Conservation (phyloP, 139 green algal species). For the Chlorella sorokiniana region DNA sequence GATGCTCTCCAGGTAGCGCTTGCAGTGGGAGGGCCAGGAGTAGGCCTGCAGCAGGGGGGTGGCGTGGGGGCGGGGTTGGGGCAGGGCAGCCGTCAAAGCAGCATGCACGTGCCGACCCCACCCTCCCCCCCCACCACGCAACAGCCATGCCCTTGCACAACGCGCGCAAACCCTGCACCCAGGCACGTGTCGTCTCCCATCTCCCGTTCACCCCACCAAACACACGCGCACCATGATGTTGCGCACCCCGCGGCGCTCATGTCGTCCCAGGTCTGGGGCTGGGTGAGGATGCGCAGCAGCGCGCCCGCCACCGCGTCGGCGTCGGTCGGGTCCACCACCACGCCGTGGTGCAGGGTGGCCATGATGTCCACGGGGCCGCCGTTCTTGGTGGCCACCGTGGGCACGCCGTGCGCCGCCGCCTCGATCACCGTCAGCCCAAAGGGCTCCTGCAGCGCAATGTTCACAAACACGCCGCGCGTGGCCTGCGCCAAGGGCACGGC, state of each 20-base stretch:
- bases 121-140: too few relatives aligned
- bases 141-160: too few relatives aligned
- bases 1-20: constrained; percentile 72
- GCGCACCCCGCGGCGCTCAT: constrained; percentile 62
- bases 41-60: constrained; percentile 61
- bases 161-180: too few relatives aligned
- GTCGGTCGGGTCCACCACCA: constrained; percentile 90
- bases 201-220: too few relatives aligned
- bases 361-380: constrained; percentile 77
- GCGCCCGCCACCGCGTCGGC: constrained; percentile 66
- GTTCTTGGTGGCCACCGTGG: constrained; percentile 93
- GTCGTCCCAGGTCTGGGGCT: constrained; percentile 72
- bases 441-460: constrained; percentile 89
- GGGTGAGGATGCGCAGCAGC: constrained; percentile 82
- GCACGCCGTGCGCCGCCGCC: constrained; percentile 91
- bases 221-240: constrained; percentile 74
- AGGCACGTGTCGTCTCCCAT: too few relatives aligned
- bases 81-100: too few relatives aligned
- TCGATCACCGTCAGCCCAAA: constrained; percentile 97
- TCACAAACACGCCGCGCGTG: constrained; percentile 88
- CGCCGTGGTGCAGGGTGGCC: constrained; percentile 79
- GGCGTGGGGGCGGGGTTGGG: too few relatives aligned
- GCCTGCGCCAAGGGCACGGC: too few relatives aligned
- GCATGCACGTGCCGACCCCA: too few relatives aligned
- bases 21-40: constrained; percentile 87